Conservation (phyloP, 1,139 yeast genomes). For the Candida mesenterica region DNA sequence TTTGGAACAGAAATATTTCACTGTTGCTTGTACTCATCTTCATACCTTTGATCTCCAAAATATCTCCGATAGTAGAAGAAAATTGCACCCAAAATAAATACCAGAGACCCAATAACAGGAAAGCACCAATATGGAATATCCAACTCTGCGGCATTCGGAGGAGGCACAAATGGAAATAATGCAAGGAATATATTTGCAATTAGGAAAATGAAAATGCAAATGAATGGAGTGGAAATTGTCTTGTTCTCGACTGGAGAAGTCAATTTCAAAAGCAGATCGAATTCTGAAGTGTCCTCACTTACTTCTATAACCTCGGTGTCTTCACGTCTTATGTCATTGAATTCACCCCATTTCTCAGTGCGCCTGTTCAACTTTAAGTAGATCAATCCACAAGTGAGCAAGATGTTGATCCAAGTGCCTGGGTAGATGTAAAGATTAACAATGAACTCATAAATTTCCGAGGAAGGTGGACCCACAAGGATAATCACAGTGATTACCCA, state of each 20-base stretch:
- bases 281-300: constrained; percentile 4
- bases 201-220: constrained; percentile 38
- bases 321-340: constrained; percentile 14
- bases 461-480: constrained; percentile 46
- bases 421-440: constrained; percentile 52
- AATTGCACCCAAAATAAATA: constrained; percentile 44
- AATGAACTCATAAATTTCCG: constrained; percentile 47
- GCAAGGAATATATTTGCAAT: constrained; percentile 53
- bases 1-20: neutral
- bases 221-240: constrained; percentile 27
- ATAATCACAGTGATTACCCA: constrained; percentile 49
- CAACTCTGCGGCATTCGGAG: constrained; percentile 32
- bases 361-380: constrained; percentile 34
- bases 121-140: constrained; percentile 55
- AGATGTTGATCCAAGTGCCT: constrained; percentile 50
- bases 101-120: constrained; percentile 53
- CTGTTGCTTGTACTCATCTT: constrained; percentile 11
- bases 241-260: constrained; percentile 4
- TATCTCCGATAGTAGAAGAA: constrained; percentile 20
- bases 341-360: constrained; percentile 34
- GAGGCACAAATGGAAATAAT: constrained; percentile 57
- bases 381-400: constrained; percentile 41
- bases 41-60: constrained; percentile 12
- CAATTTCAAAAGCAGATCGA: constrained; percentile 4
- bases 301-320: constrained; percentile 9